Conservation (phyloP, 352 stramenopile species). For the Globisporangium radiosum region DNA sequence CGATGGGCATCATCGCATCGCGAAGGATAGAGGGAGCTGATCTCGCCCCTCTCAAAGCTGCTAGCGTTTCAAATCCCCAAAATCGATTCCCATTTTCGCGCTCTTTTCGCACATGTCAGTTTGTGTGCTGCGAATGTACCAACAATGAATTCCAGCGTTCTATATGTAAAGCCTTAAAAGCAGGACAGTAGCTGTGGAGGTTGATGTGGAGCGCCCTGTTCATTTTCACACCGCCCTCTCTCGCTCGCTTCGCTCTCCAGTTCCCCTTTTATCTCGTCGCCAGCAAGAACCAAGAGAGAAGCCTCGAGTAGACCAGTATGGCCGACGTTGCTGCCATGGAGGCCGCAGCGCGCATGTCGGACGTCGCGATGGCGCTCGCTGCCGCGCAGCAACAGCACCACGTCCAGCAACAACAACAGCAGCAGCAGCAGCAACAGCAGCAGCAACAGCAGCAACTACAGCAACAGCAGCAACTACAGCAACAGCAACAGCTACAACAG, state of each 20-base stretch:
- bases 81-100: background rate
- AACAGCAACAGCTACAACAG: background rate
- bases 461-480: background rate
- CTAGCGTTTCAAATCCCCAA: background rate
- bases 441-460: background rate
- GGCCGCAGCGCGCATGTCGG: background rate
- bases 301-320: background rate
- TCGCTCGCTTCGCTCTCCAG: background rate
- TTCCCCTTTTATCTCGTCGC: slow-evolving; percentile 2
- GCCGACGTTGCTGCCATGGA: slow-evolving; percentile 1
- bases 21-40: too few species aligned
- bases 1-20: too few species aligned
- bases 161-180: background rate
- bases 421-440: background rate
- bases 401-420: background rate
- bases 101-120: background rate
- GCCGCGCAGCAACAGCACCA: background rate
- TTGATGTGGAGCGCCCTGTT: background rate
- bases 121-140: background rate
- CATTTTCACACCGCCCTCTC: slow-evolving; percentile 1
- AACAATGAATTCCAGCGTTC: background rate
- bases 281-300: background rate
- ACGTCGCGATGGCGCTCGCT: background rate
- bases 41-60: background rate
- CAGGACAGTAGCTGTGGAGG: too few species aligned